Percentiles rank a stretch among this genome's conserved stretches.
Conservation (phyloP, 176 grass and related monocot genomes). For the Saccharum spontaneum region DNA sequence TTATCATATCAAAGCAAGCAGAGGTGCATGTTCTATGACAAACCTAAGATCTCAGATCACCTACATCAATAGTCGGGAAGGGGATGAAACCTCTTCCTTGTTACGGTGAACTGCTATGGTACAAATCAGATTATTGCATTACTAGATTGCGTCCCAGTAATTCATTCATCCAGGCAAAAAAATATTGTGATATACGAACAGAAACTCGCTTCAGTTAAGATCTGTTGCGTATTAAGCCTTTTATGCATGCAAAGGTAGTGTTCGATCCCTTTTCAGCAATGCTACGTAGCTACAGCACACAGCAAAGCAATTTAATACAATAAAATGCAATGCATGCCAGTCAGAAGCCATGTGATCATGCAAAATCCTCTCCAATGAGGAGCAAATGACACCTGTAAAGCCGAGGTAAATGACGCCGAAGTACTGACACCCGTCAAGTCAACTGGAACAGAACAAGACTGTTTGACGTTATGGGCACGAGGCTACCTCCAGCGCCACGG, state of each 20-base stretch:
- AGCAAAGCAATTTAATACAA: conserved; percentile 32
- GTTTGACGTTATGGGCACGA: conserved; percentile 35
- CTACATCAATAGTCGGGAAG: not conserved
- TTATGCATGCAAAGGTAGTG: not conserved
- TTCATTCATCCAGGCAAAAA: not conserved
- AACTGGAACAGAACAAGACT: not conserved
- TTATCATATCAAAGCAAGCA: not conserved
- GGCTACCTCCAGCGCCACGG: conserved; percentile 36
- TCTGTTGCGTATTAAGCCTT: not conserved
- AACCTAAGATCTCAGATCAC: not conserved
- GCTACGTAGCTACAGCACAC: conserved; percentile 19
- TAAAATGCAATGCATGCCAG: conserved; percentile 35
- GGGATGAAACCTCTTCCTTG: not conserved
- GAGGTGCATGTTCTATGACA: not conserved
- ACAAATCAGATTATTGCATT: not conserved
- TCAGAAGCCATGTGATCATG: conserved; percentile 41
- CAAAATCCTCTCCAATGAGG: not conserved
- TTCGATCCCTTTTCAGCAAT: conserved; percentile 10
- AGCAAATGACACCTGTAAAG: conserved; percentile 54
- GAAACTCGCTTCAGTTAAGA: not conserved
- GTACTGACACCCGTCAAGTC: conserved; percentile 32
- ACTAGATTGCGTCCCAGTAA: not conserved
- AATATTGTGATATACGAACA: not conserved
- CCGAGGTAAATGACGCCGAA: not conserved
- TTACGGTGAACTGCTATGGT: not conserved